These are phyloP conservation scores for Clohesyomyces aquaticus DNA, from an alignment of 495 filamentous ascomycete genomes.

Conservation along the genomic window DNA sequence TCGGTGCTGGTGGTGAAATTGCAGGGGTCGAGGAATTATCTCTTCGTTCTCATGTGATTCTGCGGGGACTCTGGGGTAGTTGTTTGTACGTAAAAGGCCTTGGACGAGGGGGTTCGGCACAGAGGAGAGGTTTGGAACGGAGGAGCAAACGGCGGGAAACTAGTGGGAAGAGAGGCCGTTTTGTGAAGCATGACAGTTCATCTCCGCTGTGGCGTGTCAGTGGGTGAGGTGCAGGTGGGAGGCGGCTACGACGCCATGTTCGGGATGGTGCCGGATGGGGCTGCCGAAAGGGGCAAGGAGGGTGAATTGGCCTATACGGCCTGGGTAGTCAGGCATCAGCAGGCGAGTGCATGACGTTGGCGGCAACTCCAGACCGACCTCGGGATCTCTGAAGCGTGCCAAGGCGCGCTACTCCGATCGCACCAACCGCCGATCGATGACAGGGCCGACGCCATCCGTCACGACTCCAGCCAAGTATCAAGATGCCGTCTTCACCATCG, in stretches of 20 bases:
- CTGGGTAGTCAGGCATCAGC: background rate
- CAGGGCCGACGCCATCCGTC: conserved; percentile 2
- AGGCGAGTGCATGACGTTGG: background rate
- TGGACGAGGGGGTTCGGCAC: background rate
- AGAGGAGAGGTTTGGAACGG: background rate
- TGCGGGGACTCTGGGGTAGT: conserved; percentile 16
- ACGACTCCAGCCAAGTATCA: conserved; percentile 1
- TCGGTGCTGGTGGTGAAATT: background rate
- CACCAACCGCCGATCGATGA: background rate
- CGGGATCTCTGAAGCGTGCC: background rate
- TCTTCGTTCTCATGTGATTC: conserved; percentile 12
- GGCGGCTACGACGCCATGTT: background rate
- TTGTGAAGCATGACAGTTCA: background rate
- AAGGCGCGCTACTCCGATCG: conserved; percentile 1
- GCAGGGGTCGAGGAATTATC: too few species aligned
- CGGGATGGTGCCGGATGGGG: background rate
- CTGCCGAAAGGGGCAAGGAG: conserved; percentile 6
- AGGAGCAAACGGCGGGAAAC: background rate
- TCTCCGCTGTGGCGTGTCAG: background rate
- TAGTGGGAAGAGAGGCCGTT: background rate
- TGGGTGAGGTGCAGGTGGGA: too few species aligned
- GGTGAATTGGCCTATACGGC: conserved; percentile 5
- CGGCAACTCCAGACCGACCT: background rate
- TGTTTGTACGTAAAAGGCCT: conserved; percentile 27
- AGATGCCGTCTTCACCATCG: background rate